Base-by-base conservation (phyloP, 2,329 filamentous ascomycete genomes). In the Fusarium sp. region DNA sequence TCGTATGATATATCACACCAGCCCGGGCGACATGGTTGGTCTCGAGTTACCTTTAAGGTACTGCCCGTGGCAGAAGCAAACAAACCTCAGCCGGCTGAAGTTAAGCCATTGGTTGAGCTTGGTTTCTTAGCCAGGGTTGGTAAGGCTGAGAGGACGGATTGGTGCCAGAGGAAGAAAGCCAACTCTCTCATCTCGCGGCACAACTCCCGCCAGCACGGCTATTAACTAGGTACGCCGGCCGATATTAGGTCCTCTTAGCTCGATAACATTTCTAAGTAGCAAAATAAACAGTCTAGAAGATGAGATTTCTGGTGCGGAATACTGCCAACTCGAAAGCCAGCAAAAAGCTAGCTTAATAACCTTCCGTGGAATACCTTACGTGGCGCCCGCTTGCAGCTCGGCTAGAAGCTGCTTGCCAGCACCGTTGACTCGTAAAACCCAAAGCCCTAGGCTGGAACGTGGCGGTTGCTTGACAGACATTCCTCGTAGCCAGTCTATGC, bases 1-100 rank as follows among this genome's bases (percentile, higher is more conserved):
- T 76, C 71, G 70, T 76, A 76, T 73, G 75, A 75, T 75, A 60
- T 37, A 73, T 76, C 71, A 76, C 64, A 64, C 71, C 70, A 76
- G 70, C 49, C 35, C 30, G 35, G 35, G n/a, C 18, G 38, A 48
- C 18, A 40, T 61, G 64, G 73, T 68, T 71, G 64, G 73, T 52
- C 37, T 57, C 52, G 50, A 35, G 35, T 26, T 53, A 46, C 32
- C 45, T 54, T 48, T 40, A 46, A 59, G 57, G 67, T 14, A 40
- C 45, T 50, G 44, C 26, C 41, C 33, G 50, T 42, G 52, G 64
- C 53, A 69, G 63, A 73, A 71, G 65, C 63, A 73, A 73, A 60
- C 49, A 71, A 71, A 44, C 59, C 45, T 54, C 49, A 38, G 41
- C 46, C 23, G 35, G 27, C 58, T 23, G 35, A 60, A 65, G 33